phyloP scores from a whole-genome alignment of 1,284 basidiomycete species.

The Calocybe gambosa region DNA sequence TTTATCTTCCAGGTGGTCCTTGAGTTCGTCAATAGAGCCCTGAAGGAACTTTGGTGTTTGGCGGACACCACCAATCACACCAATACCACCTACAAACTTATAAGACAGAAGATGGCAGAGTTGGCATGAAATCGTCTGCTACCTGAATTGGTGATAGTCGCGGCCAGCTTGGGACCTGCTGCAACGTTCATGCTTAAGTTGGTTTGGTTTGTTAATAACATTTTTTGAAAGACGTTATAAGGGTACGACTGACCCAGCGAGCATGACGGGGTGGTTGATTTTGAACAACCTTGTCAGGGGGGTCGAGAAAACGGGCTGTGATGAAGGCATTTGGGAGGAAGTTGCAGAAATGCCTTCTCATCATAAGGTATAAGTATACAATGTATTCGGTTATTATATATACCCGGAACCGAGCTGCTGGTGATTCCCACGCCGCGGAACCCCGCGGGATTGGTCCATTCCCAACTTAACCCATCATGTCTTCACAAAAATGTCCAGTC shows the following conservation, averaged over 20 bases:
- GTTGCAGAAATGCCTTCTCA: constrained; percentile 11
- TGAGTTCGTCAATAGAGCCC: constrained; percentile 61
- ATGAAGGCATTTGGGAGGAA: constrained; percentile 44
- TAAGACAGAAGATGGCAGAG: neutral
- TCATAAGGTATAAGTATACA: neutral
- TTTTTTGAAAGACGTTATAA: neutral
- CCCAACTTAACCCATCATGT: constrained; percentile 10
- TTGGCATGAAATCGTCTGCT: neutral
- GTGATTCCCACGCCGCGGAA: neutral
- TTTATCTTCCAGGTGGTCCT: constrained; percentile 62
- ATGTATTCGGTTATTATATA: neutral
- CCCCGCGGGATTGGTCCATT: constrained; percentile 9
- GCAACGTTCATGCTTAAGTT: constrained; percentile 75
- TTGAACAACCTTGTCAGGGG: constrained; percentile 66
- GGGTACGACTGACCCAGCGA: constrained; percentile 30
- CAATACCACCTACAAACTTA: constrained; percentile 55
- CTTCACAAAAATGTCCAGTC: constrained; percentile 52
- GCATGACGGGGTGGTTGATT: constrained; percentile 80
- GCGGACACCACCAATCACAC: constrained; percentile 77
- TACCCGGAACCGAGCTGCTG: constrained; percentile 3
- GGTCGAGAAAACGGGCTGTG: constrained; percentile 52
- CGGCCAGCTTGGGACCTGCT: constrained; percentile 72
- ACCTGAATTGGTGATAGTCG: constrained; percentile 76
- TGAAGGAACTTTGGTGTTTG: constrained; percentile 65
- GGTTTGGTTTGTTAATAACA: neutral